Conservation (phyloP, 2,329 filamentous ascomycete species). For the Scopulariopsis brevicaulis region DNA sequence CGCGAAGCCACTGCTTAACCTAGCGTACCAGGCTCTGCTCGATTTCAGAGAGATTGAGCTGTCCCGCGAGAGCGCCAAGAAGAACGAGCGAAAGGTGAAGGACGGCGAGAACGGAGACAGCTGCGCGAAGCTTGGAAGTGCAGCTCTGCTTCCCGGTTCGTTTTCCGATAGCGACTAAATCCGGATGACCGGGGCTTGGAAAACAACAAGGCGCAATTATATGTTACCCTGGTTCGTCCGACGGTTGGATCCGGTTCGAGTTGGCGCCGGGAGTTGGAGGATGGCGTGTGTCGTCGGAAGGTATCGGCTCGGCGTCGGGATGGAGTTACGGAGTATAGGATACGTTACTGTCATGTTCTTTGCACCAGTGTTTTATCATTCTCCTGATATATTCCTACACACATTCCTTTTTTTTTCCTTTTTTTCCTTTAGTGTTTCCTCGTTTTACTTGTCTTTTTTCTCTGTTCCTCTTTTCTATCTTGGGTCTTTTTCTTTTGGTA, state of each 20-base stretch:
- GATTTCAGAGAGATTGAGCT: not conserved
- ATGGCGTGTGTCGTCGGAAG: not conserved
- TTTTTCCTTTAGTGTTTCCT: not conserved
- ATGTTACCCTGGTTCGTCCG: not conserved
- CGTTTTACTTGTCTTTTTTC: not conserved
- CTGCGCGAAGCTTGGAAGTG: conserved; percentile 3
- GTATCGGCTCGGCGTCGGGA: not conserved
- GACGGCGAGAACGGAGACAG: not conserved
- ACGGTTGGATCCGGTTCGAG: not conserved
- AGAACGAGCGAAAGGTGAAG: not conserved
- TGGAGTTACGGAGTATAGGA: not conserved
- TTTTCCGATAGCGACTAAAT: not conserved
- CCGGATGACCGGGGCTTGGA: not conserved
- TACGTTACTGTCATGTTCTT: not conserved
- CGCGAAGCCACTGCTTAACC: conserved; percentile 27
- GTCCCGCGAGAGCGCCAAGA: not conserved
- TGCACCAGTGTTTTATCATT: not conserved
- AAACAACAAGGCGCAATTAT: not conserved
- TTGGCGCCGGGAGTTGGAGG: not conserved
- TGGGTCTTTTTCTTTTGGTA: not conserved
- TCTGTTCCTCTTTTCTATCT: not conserved
- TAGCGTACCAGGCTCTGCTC: conserved; percentile 18
- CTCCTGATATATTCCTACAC: not conserved
- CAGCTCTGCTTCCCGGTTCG: conserved; percentile 1
- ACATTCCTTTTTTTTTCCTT: not conserved